These are phyloP conservation scores for Quercus engelmannii DNA, from an alignment of 306 rosid species.

Conservation along the genomic window DNA sequence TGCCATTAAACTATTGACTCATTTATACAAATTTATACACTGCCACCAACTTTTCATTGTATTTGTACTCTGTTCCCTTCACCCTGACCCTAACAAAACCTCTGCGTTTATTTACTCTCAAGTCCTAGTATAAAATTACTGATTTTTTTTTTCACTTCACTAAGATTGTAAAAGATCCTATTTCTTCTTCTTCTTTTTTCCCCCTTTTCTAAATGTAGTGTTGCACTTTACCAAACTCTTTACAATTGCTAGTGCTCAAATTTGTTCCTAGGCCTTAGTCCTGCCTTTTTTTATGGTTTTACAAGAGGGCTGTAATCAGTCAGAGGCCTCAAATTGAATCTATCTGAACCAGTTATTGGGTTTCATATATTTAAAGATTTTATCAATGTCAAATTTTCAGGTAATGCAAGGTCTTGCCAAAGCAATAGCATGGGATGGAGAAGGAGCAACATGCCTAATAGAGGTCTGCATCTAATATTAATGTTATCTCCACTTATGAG, in stretches of 20 bases:
- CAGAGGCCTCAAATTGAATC: slow-evolving; percentile 1
- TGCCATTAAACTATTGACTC: slow-evolving; percentile 8
- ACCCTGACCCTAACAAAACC: neutral
- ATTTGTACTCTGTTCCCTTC: neutral
- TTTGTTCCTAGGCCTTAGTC: neutral
- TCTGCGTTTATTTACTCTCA: neutral
- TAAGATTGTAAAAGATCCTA: neutral
- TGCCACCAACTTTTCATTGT: neutral
- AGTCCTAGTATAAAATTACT: no score
- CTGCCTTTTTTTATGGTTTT: neutral
- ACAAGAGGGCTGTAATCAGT: neutral
- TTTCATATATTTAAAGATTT: neutral
- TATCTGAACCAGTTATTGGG: slow-evolving; percentile 1
- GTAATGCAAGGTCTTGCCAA: slow-evolving; percentile 99
- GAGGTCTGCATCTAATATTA: slow-evolving; percentile 57
- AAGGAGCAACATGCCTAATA: slow-evolving; percentile 97
- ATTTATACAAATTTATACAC: neutral
- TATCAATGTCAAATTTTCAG: slow-evolving; percentile 33
- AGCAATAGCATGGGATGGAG: slow-evolving; percentile 98
- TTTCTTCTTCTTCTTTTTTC: neutral
- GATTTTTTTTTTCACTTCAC: neutral
- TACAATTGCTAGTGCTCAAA: neutral
- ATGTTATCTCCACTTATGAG: slow-evolving; percentile 11
- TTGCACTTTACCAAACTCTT: neutral
- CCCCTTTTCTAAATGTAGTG: neutral